phyloP scores from a whole-genome alignment of 306 rosid genomes.

The Glycine latifolia region DNA sequence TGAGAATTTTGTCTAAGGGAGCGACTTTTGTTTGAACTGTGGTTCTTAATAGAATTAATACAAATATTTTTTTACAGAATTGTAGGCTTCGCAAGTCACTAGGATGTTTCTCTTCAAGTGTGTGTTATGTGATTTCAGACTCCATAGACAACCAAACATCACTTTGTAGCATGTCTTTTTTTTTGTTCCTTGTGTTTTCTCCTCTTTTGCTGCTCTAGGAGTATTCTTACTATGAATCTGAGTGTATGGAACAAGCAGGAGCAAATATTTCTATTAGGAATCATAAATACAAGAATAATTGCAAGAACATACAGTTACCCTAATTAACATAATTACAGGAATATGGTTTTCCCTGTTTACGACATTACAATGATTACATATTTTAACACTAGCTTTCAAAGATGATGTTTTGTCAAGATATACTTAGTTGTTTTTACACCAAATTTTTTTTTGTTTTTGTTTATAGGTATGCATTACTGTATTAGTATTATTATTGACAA shows the following conservation, averaged over 20 bases:
- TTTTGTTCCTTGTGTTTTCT: not conserved
- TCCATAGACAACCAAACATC: not conserved
- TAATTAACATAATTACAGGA: not conserved
- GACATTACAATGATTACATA: not conserved
- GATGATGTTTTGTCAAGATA: not conserved
- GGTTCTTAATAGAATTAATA: not conserved
- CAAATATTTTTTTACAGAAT: not conserved
- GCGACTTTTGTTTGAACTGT: not conserved
- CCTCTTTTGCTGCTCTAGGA: not conserved
- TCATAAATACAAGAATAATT: not conserved
- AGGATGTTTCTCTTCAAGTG: not conserved
- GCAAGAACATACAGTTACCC: not conserved
- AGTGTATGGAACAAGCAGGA: not conserved
- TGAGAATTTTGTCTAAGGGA: not conserved
- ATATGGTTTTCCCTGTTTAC: not conserved
- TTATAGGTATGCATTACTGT: not conserved
- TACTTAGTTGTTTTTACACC: not conserved
- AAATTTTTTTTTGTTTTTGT: not conserved
- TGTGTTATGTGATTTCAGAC: not conserved
- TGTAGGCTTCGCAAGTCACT: not conserved
- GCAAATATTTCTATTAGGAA: not conserved
- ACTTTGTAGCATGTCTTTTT: not conserved
- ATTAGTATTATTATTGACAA: not conserved
- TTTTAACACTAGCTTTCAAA: not conserved
- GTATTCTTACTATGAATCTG: not conserved